Conservation (phyloP, 2,329 filamentous ascomycete genomes). For the Fusarium tuaranense region DNA sequence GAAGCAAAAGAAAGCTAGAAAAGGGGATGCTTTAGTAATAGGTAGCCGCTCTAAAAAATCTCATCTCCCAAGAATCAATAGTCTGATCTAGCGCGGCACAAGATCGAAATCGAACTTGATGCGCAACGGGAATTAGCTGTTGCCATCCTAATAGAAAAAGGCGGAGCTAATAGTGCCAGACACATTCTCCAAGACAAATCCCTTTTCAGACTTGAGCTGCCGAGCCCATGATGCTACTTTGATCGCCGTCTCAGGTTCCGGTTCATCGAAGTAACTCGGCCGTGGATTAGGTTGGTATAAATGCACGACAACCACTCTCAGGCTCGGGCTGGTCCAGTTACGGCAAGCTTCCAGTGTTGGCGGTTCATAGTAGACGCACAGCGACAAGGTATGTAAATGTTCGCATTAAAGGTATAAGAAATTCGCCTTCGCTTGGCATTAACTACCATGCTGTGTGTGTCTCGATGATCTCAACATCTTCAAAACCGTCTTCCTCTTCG, state of each 20-base stretch:
- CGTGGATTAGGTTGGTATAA: too few species aligned
- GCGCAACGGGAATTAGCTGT: background rate
- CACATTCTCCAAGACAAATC: too few species aligned
- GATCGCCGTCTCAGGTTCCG: too few species aligned
- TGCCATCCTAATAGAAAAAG: background rate
- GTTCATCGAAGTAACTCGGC: too few species aligned
- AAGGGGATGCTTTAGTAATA: background rate
- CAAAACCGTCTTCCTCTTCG: background rate
- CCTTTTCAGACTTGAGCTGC: too few species aligned
- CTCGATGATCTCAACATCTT: background rate
- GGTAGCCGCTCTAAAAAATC: background rate
- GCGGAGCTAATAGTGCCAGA: background rate
- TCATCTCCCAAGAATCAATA: background rate
- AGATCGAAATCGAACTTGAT: background rate
- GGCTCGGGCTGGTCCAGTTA: too few species aligned
- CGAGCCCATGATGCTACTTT: too few species aligned
- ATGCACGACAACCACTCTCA: too few species aligned
- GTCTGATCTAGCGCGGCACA: background rate
- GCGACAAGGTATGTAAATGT: background rate
- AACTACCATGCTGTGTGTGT: rapidly evolving
- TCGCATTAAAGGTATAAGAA: background rate
- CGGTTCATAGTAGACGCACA: too few species aligned
- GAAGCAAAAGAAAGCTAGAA: background rate
- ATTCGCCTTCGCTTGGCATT: background rate
- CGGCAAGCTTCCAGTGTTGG: too few species aligned